Conservation (phyloP, 495 filamentous ascomycete genomes). For the Penicillium flavigenum region DNA sequence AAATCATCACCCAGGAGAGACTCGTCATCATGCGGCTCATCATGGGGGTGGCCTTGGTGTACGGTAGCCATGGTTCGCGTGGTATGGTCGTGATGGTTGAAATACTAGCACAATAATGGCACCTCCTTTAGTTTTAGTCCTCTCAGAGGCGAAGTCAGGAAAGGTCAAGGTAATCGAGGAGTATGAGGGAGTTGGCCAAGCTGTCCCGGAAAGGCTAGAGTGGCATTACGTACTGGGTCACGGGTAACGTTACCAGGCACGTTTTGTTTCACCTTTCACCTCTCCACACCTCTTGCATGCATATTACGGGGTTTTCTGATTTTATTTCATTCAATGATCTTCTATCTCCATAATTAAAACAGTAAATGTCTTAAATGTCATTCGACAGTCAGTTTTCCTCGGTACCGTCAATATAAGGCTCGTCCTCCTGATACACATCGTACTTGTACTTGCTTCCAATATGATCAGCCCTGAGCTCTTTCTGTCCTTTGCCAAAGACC, state of each 20-base stretch:
- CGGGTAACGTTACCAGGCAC: slow-evolving; percentile 17
- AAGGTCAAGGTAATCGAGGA: slow-evolving; percentile 7
- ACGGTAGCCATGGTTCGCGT: slow-evolving; percentile 47
- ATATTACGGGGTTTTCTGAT: not conserved
- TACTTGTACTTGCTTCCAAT: slow-evolving; percentile 56
- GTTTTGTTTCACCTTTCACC: slow-evolving; percentile 27
- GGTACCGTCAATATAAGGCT: slow-evolving; percentile 18
- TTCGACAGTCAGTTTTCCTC: slow-evolving; percentile 1
- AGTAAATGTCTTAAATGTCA: not conserved
- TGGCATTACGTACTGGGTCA: slow-evolving; percentile 42
- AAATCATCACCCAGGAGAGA: slow-evolving; percentile 82
- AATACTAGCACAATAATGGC: slow-evolving; percentile 7
- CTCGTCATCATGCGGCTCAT: slow-evolving; percentile 50
- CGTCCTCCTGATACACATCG: slow-evolving; percentile 55
- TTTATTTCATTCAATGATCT: not conserved
- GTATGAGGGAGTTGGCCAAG: slow-evolving; percentile 26
- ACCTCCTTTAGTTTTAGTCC: not conserved
- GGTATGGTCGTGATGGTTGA: slow-evolving; percentile 3
- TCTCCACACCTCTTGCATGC: not conserved
- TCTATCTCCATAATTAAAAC: not conserved
- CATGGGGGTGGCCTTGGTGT: slow-evolving; percentile 38
- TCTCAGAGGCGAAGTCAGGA: slow-evolving; percentile 7
- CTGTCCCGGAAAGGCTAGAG: slow-evolving; percentile 48
- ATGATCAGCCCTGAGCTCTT: slow-evolving; percentile 53
- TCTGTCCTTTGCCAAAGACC: slow-evolving; percentile 58